phyloP scores from a whole-genome alignment of 148 eudicot genomes.

The Chenopodium quinoa region DNA sequence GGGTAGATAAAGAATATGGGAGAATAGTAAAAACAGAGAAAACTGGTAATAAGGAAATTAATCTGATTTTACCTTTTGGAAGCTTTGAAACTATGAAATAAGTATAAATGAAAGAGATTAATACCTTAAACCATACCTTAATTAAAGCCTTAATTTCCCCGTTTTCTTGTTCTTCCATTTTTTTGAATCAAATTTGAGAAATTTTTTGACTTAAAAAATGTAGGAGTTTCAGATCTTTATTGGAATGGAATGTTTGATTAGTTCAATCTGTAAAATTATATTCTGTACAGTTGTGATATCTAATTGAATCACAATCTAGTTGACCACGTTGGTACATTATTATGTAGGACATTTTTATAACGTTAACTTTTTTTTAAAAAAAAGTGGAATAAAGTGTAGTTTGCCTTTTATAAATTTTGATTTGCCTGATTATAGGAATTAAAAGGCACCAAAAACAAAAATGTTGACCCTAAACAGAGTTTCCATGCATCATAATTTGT shows the following conservation, averaged over 20 bases:
- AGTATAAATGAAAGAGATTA: conserved; percentile 42
- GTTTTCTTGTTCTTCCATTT: conserved; percentile 20
- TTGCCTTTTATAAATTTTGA: too few relatives aligned
- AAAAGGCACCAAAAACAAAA: too few relatives aligned
- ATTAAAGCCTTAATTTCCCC: conserved; percentile 33
- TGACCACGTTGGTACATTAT: not conserved
- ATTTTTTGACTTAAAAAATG: not conserved
- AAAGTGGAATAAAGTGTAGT: too few relatives aligned
- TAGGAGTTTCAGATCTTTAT: too few relatives aligned
- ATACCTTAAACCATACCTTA: conserved; percentile 31
- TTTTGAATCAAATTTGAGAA: not conserved
- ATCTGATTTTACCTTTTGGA: conserved; percentile 41
- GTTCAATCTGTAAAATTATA: too few relatives aligned
- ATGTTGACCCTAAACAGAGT: too few relatives aligned
- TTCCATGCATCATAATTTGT: too few relatives aligned
- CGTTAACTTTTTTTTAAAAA: too few relatives aligned
- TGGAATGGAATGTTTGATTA: too few relatives aligned
- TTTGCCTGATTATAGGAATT: too few relatives aligned
- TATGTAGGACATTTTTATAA: too few relatives aligned
- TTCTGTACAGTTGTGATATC: not conserved
- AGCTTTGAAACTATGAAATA: conserved; percentile 50
- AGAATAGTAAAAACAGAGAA: conserved; percentile 52
- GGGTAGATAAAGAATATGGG: conserved; percentile 45
- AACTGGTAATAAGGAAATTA: conserved; percentile 59
- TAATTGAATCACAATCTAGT: too few relatives aligned